These are phyloP conservation scores for Lanmaoa rubissima DNA, from an alignment of 768 basidiomycete genomes.

Conservation along the genomic window DNA sequence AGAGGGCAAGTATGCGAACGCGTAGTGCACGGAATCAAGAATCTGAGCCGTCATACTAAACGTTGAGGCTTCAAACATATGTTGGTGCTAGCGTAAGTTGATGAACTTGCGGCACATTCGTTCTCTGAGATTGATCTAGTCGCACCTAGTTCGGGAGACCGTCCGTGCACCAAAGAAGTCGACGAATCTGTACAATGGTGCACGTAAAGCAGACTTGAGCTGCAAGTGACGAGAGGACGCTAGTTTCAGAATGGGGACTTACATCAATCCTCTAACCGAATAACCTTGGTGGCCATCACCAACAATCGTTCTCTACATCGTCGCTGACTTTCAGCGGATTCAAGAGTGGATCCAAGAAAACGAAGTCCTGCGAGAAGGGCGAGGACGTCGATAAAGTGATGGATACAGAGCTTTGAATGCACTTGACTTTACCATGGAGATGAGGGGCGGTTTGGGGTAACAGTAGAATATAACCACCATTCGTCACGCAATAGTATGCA, in stretches of 20 bases:
- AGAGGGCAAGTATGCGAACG: background rate
- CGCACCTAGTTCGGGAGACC: background rate
- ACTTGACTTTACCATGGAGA: background rate
- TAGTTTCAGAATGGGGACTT: background rate
- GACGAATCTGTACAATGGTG: background rate
- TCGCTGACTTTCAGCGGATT: background rate
- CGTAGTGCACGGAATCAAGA: background rate
- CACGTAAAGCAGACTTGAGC: background rate
- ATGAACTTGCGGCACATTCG: no score
- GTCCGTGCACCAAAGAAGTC: background rate
- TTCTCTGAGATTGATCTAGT: background rate
- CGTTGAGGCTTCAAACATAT: no score
- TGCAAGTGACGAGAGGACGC: background rate
- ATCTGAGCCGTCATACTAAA: background rate
- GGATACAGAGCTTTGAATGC: background rate
- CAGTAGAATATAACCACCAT: background rate
- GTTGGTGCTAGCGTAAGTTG: background rate
- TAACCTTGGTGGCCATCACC: background rate
- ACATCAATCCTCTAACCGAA: background rate
- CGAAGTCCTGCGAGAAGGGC: background rate
- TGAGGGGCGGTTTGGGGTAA: background rate
- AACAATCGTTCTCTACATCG: background rate
- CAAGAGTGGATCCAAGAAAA: background rate
- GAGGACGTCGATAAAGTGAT: slow-evolving; percentile 1
- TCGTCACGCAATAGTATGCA: background rate